Evolutionary conservation across 305 asterid genomes (phyloP), one percentile per base, ranked within the genome.

Genomic region (Nicotiana rustica): DNA sequence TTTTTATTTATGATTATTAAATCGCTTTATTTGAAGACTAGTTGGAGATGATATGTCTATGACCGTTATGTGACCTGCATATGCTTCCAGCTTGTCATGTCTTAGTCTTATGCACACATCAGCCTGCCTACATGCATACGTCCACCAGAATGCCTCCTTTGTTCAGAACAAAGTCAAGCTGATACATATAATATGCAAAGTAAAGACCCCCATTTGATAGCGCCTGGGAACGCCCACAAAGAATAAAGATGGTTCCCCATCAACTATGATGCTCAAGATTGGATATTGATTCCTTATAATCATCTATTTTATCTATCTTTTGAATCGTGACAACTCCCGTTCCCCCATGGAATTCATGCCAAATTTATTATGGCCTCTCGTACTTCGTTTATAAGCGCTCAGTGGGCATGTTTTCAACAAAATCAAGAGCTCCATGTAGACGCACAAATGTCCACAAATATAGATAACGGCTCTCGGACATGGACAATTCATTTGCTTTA

Each of bases 401-500:
- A 67, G 69, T 60, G 12, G 89, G 82, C 70, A 86, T 82, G 36
- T 57, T 38, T 47, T 85, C 87, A 33, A 88, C 75, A 82, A 82
- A 88, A 79, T 84, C 85, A 76, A 85, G 44, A 10, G 86, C 86
- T 80, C 82, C 89, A 67, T 9, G 64, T 83, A 88, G 70, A 69
- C 2, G 49, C 49, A 1, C 49, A 41, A 41, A 41, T 41, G 47
- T 56, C 61, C 17, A 56, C 61, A 56, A 56, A 4, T 4, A 56
- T 56, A 4, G 17, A 14, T 55, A 55, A 55, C 59, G 5, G 47
- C 49, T 41, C 49, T 41, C 49, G 49, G 12, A 41, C 49, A 41
- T 41, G 49, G 12, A 41, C 8, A 41, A 41, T 41, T 41, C 49
- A 41, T 41, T 41, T 8, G 49, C 49, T 41, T 2, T 41, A 41